Evolutionary conservation across 108 stramenopile species (phyloP).

Genomic region (Nitzschia putrida): DNA sequence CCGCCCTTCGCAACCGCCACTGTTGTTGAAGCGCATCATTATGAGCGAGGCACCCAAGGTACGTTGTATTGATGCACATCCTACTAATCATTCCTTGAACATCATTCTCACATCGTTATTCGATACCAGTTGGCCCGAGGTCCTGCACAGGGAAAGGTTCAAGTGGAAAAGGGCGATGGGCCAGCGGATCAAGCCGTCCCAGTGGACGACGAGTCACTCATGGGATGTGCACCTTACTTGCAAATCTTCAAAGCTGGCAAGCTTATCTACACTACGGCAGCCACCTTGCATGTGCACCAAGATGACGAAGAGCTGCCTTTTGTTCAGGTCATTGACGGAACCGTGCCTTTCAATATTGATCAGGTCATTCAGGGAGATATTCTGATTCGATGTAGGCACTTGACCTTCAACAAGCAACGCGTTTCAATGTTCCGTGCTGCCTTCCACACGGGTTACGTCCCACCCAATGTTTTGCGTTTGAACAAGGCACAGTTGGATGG

Average conservation of each 20-base stretch:
- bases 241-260: conserved; percentile 93
- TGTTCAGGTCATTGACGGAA: conserved; percentile 54
- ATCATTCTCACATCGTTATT: not conserved
- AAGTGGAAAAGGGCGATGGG: conserved; percentile 19
- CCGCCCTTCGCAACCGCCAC: conserved; percentile 74
- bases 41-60: conserved; percentile 91
- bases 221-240: conserved; percentile 95
- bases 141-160: conserved; percentile 33
- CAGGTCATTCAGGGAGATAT: conserved; percentile 88
- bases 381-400: conserved; percentile 87
- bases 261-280: conserved; percentile 83
- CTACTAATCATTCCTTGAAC: not conserved
- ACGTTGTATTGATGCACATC: conserved; percentile 28
- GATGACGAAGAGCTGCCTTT: conserved; percentile 69
- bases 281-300: conserved; percentile 61
- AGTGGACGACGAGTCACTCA: conserved; percentile 30
- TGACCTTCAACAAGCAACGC: conserved; percentile 64
- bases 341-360: conserved; percentile 73
- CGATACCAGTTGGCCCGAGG: conserved; percentile 47
- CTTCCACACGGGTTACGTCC: conserved; percentile 95
- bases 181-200: not conserved
- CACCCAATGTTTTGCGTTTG: conserved; percentile 86
- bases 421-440: conserved; percentile 95
- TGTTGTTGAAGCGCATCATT: conserved; percentile 88
- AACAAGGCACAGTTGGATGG: conserved; percentile 94